phyloP scores from a whole-genome alignment of 2,329 filamentous ascomycete genomes.

The Aaosphaeria pasadenensis region DNA sequence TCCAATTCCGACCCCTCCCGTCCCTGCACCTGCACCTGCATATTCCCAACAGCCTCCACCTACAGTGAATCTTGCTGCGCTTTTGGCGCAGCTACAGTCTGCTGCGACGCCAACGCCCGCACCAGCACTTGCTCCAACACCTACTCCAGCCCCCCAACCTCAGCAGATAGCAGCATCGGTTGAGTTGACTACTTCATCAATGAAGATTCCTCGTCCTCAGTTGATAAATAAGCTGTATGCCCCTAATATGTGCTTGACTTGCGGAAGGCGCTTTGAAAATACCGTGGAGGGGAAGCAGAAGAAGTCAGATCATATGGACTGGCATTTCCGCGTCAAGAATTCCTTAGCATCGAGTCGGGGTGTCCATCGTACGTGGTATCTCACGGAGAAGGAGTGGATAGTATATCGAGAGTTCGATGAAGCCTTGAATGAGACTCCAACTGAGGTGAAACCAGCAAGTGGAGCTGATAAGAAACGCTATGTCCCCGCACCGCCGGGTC shows the following conservation, averaged over 20 bases:
- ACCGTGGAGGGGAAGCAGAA: conserved; percentile 76
- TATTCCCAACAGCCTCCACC: background rate
- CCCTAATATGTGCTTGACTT: conserved; percentile 86
- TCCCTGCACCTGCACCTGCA: conserved; percentile 16
- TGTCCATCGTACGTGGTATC: conserved; percentile 91
- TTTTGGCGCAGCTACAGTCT: conserved; percentile 21
- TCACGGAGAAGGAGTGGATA: conserved; percentile 93
- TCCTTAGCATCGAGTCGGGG: conserved; percentile 81
- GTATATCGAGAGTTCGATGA: conserved; percentile 79
- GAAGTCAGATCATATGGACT: conserved; percentile 93
- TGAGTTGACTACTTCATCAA: conserved; percentile 62
- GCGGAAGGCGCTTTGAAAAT: conserved; percentile 79
- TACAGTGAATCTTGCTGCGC: conserved; percentile 23
- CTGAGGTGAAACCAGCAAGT: conserved; percentile 30
- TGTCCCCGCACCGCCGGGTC: conserved; percentile 79
- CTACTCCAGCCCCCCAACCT: conserved; percentile 14
- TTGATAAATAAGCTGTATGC: conserved; percentile 75
- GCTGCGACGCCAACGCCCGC: conserved; percentile 9
- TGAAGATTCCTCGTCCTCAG: conserved; percentile 74
- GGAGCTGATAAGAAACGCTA: conserved; percentile 57
- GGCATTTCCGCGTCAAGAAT: conserved; percentile 95
- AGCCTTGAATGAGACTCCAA: conserved; percentile 35
- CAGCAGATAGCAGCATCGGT: conserved; percentile 32
- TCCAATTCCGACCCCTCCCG: conserved; percentile 13
- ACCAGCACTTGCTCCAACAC: conserved; percentile 5